These are phyloP conservation scores for Carex kokanica DNA, from an alignment of 176 grass and related monocot species.

Conservation along the genomic window DNA sequence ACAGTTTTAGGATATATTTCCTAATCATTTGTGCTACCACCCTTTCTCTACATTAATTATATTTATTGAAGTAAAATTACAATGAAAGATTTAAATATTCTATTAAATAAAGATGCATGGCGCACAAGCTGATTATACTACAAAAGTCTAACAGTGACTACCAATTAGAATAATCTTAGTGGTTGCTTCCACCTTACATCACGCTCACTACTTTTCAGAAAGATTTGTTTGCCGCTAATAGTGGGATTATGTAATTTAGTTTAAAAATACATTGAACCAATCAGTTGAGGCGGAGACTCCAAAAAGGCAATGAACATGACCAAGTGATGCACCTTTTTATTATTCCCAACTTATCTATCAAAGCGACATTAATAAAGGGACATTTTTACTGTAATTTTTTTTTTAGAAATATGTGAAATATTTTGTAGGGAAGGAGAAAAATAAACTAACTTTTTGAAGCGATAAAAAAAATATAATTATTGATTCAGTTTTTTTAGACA, in stretches of 20 bases:
- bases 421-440: no score
- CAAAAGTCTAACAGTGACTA: background rate
- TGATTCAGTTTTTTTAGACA: no score
- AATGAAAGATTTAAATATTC: background rate
- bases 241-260: background rate
- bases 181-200: conserved; percentile 7
- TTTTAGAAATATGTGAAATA: no score
- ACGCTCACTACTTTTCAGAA: background rate
- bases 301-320: background rate
- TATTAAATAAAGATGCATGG: background rate
- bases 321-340: background rate
- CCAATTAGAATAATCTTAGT: background rate
- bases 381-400: background rate
- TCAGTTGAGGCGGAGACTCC: background rate
- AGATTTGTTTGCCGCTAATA: background rate
- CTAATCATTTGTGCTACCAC: no score
- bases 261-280: conserved; percentile 14
- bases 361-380: background rate
- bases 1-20: no score
- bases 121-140: background rate
- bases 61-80: background rate
- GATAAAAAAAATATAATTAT: no score
- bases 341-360: background rate
- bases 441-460: no score
- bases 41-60: no score